Evolutionary conservation across 352 stramenopile genomes (phyloP).

Genomic region (Poterioochromonas sp.): DNA sequence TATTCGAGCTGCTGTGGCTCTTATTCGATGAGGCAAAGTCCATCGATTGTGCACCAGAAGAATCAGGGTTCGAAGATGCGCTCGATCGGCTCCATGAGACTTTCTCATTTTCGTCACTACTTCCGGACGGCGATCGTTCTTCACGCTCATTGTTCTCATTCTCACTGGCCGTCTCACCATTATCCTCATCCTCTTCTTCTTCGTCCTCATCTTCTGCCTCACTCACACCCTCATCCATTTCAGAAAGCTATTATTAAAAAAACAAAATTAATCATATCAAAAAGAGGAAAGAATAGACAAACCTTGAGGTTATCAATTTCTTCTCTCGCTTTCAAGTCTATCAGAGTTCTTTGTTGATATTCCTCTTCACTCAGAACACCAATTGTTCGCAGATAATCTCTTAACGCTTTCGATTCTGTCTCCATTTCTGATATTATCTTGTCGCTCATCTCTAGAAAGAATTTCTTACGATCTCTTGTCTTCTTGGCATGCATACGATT

Average conservation of each 20-base stretch:
- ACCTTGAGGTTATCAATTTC: background rate
- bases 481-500: slow-evolving; percentile 49
- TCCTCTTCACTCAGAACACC: background rate
- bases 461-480: slow-evolving; percentile 45
- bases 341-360: background rate
- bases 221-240: background rate
- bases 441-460: slow-evolving; percentile 44
- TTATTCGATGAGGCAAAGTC: background rate
- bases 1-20: no score
- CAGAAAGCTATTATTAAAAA: background rate
- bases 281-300: background rate
- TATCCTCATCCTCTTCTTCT: background rate
- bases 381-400: background rate
- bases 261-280: background rate
- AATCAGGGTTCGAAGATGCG: background rate
- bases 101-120: background rate
- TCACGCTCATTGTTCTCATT: background rate
- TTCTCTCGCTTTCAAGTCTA: background rate
- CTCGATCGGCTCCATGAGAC: background rate
- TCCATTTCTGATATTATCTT: slow-evolving; percentile 43
- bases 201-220: background rate
- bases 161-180: background rate
- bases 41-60: background rate
- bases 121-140: no score
- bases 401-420: background rate